These are phyloP conservation scores for Suillus americanus DNA, from an alignment of 768 basidiomycete genomes.

Conservation along the genomic window DNA sequence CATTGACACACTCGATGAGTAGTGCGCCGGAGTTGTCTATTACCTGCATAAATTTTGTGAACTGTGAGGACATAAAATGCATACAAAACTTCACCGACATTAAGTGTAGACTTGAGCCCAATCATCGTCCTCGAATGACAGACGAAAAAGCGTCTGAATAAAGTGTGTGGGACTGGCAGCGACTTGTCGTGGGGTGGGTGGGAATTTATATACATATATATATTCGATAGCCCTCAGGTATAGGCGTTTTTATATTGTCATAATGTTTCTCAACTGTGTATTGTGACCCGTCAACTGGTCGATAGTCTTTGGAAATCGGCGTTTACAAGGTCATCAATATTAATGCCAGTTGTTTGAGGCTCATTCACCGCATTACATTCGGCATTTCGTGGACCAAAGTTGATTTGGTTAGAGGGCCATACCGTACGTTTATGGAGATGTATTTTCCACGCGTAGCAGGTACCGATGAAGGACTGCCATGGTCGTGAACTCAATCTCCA, in stretches of 20 bases:
- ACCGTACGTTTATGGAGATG: slow-evolving; percentile 6
- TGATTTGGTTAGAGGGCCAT: neutral
- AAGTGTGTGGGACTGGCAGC: neutral
- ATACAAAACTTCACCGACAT: slow-evolving; percentile 47
- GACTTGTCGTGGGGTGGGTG: neutral
- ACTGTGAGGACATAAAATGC: neutral
- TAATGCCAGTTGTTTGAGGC: neutral
- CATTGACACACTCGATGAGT: slow-evolving; percentile 93
- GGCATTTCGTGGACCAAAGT: neutral
- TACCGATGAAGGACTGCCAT: slow-evolving; percentile 9
- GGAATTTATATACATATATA: slow-evolving; percentile 5
- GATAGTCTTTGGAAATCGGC: neutral
- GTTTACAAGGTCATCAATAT: slow-evolving; percentile 1
- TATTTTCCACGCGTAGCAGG: slow-evolving; percentile 24
- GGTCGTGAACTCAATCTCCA: slow-evolving; percentile 18
- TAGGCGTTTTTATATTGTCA: neutral
- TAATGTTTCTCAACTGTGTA: neutral
- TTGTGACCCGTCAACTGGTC: neutral
- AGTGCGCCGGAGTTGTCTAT: slow-evolving; percentile 98
- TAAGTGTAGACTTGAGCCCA: slow-evolving; percentile 90
- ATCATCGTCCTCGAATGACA: slow-evolving; percentile 57
- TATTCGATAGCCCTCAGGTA: neutral
- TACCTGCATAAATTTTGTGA: slow-evolving; percentile 48
- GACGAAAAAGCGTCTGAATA: neutral
- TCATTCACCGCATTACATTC: neutral